Percentiles rank a stretch among this genome's conserved stretches.
These are phyloP conservation scores for Inonotus hispidus DNA, from an alignment of 1,284 basidiomycete species.

Conservation along the genomic window DNA sequence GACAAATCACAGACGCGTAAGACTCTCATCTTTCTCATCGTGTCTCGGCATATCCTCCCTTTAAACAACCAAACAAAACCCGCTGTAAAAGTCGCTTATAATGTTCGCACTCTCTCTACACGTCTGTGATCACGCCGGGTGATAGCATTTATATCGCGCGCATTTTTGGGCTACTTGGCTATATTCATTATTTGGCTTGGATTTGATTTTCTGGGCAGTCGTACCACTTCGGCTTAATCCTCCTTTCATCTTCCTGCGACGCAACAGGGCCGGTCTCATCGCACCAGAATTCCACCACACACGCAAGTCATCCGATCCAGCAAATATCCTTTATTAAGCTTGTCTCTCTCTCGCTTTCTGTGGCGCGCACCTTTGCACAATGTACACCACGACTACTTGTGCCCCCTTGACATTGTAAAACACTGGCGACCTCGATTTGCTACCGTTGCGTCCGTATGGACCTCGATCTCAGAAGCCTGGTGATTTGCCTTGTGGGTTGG, in stretches of 20 bases:
- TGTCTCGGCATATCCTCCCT: background rate
- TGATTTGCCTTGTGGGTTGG: slow-evolving; percentile 14
- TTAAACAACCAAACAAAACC: background rate
- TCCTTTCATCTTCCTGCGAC: background rate
- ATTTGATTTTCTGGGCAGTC: background rate
- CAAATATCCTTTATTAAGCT: background rate
- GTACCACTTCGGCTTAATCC: slow-evolving; percentile 2
- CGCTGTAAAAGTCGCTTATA: too few species aligned
- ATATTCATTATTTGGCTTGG: background rate
- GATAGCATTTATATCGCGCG: background rate
- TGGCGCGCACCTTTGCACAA: slow-evolving; percentile 7
- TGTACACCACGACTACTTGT: background rate
- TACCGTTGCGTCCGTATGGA: slow-evolving; percentile 11
- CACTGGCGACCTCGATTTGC: background rate
- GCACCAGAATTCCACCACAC: background rate
- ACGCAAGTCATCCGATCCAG: slow-evolving; percentile 8
- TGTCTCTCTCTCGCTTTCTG: background rate
- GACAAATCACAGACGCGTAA: background rate
- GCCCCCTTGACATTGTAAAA: background rate
- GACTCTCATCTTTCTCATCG: background rate
- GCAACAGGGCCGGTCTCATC: background rate
- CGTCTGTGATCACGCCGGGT: background rate
- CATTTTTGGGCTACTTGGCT: background rate
- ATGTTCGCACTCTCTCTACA: too few species aligned
- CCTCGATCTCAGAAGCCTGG: slow-evolving; percentile 2